Evolutionary conservation across 208 protist genomes (phyloP), one percentile per base, ranked within the genome.

Genomic region (Plasmodiophora brassicae): DNA sequence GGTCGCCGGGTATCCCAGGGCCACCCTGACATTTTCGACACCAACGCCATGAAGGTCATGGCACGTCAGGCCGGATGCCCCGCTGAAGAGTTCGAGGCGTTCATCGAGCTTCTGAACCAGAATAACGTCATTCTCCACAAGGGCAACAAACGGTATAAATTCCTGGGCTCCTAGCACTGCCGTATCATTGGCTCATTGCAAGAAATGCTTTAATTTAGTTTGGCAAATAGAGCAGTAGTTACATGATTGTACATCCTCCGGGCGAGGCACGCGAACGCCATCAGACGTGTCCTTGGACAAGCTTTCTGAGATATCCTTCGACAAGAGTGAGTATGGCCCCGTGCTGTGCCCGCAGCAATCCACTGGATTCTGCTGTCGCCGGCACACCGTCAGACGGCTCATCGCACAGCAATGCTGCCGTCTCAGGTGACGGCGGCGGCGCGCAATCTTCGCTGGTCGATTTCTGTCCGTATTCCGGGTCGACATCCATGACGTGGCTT

Each of bases 81-180:
- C 10, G 45, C 5, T 1, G 25, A 14, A 35, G 83, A 86, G 8
- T 41, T 46, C 39, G 39, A 53, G 8, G 38, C 39, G n/a, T 86
- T 86, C 41, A 28, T 86, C 8, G 83, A 86, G 20, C 1, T 32
- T 36, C 1, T 86, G 10, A 86, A 86, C 39, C 38, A 53, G 32
- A 22, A 86, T 20, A 86, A 86, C 45, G 5, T 86, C 41, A 45
- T 86, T 46, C 83, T 86, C 32, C 32, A 45, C 45, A 86, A 86
- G 45, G 83, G 83, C 20, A 45, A 45, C 5, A 53, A 53, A n/a
- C 1, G 45, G 41, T 86, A 46, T 46, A 22, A 86, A 39, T 14
- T 84, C 35, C 50, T 57, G n/a, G n/a, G n/a, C n/a, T n/a, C n/a
- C n/a, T n/a, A n/a, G n/a, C n/a, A n/a, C n/a, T n/a, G n/a, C n/a